Evolutionary conservation across 208 protist genomes (phyloP).

Genomic region (Leptomonas pyrrhocoris): DNA sequence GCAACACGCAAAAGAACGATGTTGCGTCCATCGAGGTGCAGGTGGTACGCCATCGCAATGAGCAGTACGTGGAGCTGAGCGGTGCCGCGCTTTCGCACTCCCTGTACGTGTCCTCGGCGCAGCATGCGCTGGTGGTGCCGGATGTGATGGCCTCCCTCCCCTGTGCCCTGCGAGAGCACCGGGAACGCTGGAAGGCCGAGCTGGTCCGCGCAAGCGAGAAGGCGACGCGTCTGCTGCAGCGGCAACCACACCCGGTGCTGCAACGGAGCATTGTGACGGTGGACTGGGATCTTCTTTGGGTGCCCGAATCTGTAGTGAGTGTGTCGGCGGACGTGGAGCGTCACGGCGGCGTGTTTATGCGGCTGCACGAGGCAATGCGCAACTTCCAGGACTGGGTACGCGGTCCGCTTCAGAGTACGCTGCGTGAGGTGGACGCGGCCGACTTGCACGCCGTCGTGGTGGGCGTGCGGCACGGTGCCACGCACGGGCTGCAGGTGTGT

Average conservation of each 20-base stretch:
- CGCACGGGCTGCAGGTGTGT: slow-evolving; percentile 28
- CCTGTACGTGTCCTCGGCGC: slow-evolving; percentile 55
- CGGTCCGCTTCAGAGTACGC: slow-evolving; percentile 26
- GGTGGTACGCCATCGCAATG: slow-evolving; percentile 54
- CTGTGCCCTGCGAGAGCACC: slow-evolving; percentile 20
- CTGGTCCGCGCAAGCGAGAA: slow-evolving; percentile 30
- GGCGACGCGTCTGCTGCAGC: slow-evolving; percentile 47
- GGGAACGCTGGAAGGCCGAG: slow-evolving; percentile 28
- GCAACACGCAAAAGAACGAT: slow-evolving; percentile 11
- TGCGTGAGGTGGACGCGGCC: slow-evolving; percentile 33
- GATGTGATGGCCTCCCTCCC: slow-evolving; percentile 41
- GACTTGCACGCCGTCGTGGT: slow-evolving; percentile 41
- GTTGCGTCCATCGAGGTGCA: slow-evolving; percentile 64
- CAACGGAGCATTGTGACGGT: slow-evolving; percentile 47
- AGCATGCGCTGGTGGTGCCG: slow-evolving; percentile 47
- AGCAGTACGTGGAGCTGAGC: slow-evolving; percentile 43
- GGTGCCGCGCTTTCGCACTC: slow-evolving; percentile 53
- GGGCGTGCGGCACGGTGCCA: slow-evolving; percentile 24
- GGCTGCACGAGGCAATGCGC: slow-evolving; percentile 35
- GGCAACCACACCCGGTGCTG: slow-evolving; percentile 57
- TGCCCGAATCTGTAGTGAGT: slow-evolving; percentile 8
- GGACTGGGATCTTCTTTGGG: slow-evolving; percentile 44
- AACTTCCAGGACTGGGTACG: slow-evolving; percentile 37
- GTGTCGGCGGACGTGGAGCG: slow-evolving; percentile 27
- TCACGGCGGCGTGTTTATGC: slow-evolving; percentile 24